Percentiles rank a stretch among this genome's conserved stretches.
Conservation (phyloP, 2,329 filamentous ascomycete genomes). For the Cytospora piceae region DNA sequence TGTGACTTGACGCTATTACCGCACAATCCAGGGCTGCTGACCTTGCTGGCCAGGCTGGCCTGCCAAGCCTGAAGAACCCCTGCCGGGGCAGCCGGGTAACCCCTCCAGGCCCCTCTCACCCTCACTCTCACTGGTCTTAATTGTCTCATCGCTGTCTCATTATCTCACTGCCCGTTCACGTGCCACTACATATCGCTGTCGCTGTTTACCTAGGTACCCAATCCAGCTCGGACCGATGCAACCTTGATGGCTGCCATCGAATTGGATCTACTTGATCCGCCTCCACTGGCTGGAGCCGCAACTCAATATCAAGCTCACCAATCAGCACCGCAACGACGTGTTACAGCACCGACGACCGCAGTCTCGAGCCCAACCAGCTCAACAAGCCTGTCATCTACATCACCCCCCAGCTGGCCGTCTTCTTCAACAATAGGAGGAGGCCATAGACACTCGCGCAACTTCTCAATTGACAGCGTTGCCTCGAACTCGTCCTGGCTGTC, state of each 20-base stretch:
- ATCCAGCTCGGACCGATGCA: not conserved
- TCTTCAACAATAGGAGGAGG: not conserved
- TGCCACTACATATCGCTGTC: not conserved
- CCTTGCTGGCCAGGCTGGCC: no score
- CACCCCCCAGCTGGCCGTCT: constrained; percentile 4
- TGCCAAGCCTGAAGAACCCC: no score
- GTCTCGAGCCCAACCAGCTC: constrained; percentile 8
- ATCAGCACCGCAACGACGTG: constrained; percentile 17
- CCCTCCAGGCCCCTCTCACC: no score
- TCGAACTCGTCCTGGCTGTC: constrained; percentile 24
- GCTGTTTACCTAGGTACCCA: not conserved
- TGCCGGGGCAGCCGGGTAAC: no score
- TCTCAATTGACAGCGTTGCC: constrained; percentile 17
- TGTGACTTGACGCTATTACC: not conserved
- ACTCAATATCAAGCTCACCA: constrained; percentile 13
- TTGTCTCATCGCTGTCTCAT: no score
- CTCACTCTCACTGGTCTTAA: no score
- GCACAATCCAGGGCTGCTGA: no score
- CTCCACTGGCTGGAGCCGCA: constrained; percentile 6
- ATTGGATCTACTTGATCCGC: constrained; percentile 22
- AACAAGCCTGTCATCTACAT: constrained; percentile 14
- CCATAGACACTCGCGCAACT: constrained; percentile 2
- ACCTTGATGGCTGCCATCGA: constrained; percentile 15
- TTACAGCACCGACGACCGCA: constrained; percentile 5
- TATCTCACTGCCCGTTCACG: not conserved